A percentile compares a stretch with the other conserved stretches of the same genome.
phyloP scores from a whole-genome alignment of 2,329 filamentous ascomycete species.

The Simplicillium aogashimaense region DNA sequence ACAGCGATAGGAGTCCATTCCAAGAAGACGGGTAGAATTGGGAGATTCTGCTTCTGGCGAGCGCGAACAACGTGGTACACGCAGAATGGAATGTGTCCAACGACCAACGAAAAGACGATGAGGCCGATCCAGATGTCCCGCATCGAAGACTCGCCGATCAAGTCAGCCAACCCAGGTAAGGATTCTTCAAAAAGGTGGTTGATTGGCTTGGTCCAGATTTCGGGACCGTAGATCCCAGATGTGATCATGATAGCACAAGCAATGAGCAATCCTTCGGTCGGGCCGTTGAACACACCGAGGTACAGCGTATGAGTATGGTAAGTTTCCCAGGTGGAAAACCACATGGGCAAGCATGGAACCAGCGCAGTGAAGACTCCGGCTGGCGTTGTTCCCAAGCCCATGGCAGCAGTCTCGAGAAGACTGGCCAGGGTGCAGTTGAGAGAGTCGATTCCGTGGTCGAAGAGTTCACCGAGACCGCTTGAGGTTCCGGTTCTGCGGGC shows the following conservation, averaged over 20 bases:
- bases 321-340: constrained; percentile 99
- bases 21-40: constrained; percentile 73
- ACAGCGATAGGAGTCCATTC: constrained; percentile 90
- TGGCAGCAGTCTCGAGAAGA: constrained; percentile 81
- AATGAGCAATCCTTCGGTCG: constrained; percentile 88
- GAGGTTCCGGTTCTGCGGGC: constrained; percentile 90
- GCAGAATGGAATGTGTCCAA: constrained; percentile 79
- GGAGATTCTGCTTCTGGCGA: constrained; percentile 59
- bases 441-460: constrained; percentile 97
- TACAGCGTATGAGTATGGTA: constrained; percentile 98
- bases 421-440: constrained; percentile 93
- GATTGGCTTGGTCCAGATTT: constrained; percentile 74
- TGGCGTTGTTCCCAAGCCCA: constrained; percentile 78
- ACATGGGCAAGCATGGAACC: constrained; percentile 91
- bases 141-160: constrained; percentile 64
- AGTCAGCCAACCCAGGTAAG: constrained; percentile 39
- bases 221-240: constrained; percentile 79
- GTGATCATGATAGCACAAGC: constrained; percentile 78
- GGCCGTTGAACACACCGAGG: constrained; percentile 92
- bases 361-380: constrained; percentile 87
- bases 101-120: constrained; percentile 54
- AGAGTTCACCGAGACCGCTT: constrained; percentile 88
- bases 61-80: constrained; percentile 76
- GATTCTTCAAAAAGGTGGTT: constrained; percentile 52
- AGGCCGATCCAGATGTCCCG: constrained; percentile 80